Percentiles rank a stretch among this genome's conserved stretches.
Conservation (phyloP, 2,329 filamentous ascomycete species). For the Dactylellina parvicollis region DNA sequence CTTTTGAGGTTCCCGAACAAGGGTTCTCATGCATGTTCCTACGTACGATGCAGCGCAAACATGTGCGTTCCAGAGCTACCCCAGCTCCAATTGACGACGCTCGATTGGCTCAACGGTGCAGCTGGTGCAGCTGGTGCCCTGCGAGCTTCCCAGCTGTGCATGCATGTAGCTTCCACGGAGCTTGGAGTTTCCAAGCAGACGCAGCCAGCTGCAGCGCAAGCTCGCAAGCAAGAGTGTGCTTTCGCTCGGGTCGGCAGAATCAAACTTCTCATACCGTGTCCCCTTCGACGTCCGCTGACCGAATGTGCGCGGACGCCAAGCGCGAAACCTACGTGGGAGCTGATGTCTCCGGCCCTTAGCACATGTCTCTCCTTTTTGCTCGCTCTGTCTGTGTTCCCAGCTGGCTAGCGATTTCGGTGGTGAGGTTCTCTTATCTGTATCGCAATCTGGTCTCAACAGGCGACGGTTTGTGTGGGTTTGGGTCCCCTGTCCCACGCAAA, state of each 20-base stretch:
- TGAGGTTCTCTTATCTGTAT: conserved; percentile 41
- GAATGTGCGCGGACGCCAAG: conserved; percentile 11
- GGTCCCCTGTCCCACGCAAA: conserved; percentile 3
- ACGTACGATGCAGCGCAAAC: conserved; percentile 9
- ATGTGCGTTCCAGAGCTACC: conserved; percentile 11
- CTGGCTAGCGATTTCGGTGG: not conserved
- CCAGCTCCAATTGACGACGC: not conserved
- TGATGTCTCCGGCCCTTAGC: not conserved
- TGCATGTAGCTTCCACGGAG: conserved; percentile 37
- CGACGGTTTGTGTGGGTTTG: not conserved
- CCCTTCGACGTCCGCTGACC: not conserved
- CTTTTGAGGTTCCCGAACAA: not conserved
- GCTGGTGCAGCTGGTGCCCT: not conserved
- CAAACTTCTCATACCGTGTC: conserved; percentile 20
- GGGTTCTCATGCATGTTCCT: conserved; percentile 46
- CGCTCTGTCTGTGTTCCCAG: not conserved
- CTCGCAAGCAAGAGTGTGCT: not conserved
- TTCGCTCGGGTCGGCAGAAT: not conserved
- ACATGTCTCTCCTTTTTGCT: not conserved
- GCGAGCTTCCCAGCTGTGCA: not conserved
- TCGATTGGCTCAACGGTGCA: not conserved
- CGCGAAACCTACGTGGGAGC: conserved; percentile 19
- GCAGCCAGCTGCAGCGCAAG: not conserved
- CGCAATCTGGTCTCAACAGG: conserved; percentile 45
- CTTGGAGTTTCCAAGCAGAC: conserved; percentile 28